Percentiles rank a stretch among this genome's conserved stretches.
Evolutionary conservation across 441 rosid species (phyloP).

Genomic region (Francoa sonchifolia): DNA sequence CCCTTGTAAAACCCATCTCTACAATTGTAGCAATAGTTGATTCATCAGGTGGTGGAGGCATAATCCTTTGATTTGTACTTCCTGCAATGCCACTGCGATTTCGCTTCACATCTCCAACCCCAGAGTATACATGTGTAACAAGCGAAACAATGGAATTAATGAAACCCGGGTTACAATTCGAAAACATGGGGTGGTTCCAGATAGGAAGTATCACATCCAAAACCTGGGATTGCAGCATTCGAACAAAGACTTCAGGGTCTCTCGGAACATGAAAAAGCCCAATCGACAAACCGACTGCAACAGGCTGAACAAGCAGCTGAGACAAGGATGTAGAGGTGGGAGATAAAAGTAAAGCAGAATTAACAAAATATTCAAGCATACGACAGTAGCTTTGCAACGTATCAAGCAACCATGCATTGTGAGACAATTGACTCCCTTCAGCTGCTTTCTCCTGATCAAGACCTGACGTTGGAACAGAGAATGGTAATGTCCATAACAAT

Average conservation of each 20-base stretch:
- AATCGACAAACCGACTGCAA: constrained; percentile 73
- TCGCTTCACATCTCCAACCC: constrained; percentile 80
- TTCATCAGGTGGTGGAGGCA: constrained; percentile 89
- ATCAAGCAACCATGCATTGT: constrained; percentile 66
- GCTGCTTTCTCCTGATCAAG: constrained; percentile 54
- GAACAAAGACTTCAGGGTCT: constrained; percentile 82
- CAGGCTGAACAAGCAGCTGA: constrained; percentile 89
- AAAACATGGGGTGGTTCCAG: constrained; percentile 84
- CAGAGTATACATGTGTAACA: constrained; percentile 75
- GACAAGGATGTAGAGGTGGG: constrained; percentile 67
- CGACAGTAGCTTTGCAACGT: constrained; percentile 79
- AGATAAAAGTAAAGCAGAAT: constrained; percentile 59
- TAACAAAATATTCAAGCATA: constrained; percentile 75
- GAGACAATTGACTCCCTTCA: constrained; percentile 59
- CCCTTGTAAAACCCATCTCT: constrained; percentile 97
- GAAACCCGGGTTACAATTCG: constrained; percentile 62
- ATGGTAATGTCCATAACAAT: constrained; percentile 66
- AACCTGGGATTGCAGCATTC: constrained; percentile 84
- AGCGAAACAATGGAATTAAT: constrained; percentile 64
- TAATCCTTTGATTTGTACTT: constrained; percentile 56
- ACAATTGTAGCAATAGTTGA: constrained; percentile 76
- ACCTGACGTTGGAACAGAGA: constrained; percentile 34
- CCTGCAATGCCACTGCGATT: constrained; percentile 52
- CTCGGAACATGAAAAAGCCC: constrained; percentile 87
- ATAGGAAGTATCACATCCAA: constrained; percentile 76